Evolutionary conservation across 2,329 filamentous ascomycete genomes (phyloP), one percentile per base, ranked within the genome.

Genomic region (Penicillium sp.): DNA sequence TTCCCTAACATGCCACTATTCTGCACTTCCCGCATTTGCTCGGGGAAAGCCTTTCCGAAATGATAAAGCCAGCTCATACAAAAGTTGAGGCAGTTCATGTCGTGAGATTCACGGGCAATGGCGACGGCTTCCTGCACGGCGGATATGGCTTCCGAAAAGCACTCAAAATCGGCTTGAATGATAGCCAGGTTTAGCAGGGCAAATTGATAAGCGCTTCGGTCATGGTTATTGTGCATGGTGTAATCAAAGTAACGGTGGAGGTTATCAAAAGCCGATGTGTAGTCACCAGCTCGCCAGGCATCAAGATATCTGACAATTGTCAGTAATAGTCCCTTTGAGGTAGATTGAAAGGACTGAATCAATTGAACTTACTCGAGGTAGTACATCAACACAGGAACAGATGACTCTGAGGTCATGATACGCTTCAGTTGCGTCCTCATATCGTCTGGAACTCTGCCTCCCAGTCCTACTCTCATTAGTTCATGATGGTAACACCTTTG

Each of bases 211-310:
- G 92, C 92, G 4, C 89, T 83, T 20, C 89, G 86, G 63, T 96
- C 89, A 54, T 86, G 80, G 27, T 55, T 63, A 60, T 86, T 89
- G 64, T 94, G 89, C 84, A 95, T 91, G 1, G 92, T 94, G 71
- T 96, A 97, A 70, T 99, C 94, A 64, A 97, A 99, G 71, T 97
- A 99, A 45, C 91, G 87, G 70, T 97, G 92, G 17, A 99, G 80
- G 60, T 87, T 87, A 65, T 99, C 93, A 67, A 97, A 94, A 0
- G 94, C 89, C 1, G 89, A 90, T 10, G 89, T 86, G 65, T 93
- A 95, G 71, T 97, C 91, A 4, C 93, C 93, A 3, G 91, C 86
- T 68, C 88, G 84, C 93, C 92, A 97, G 0, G 91, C 85, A 69
- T 99, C 92, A 12, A 97, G 85, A 66, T 96, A 97, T 61, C 87